Evolutionary conservation across 2,329 filamentous ascomycete genomes (phyloP), one percentile per base, ranked within the genome.

Genomic region (Paecilomyces sp.): DNA sequence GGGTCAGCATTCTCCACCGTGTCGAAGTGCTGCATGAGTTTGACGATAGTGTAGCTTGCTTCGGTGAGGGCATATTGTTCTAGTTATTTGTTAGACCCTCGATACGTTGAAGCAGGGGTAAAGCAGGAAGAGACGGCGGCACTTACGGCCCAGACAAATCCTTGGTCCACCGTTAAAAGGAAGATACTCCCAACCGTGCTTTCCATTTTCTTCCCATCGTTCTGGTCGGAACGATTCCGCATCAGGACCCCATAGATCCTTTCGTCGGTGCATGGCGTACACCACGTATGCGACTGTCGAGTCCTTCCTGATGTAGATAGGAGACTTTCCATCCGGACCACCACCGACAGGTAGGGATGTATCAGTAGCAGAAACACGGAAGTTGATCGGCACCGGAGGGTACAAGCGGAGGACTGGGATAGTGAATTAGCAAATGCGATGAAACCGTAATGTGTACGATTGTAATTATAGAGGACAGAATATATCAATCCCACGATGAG

Each of bases 191-290:
- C 74, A 77, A 15, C 71, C 68, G 28, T 67, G 68, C 50, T 69
- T 68, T 1, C 63, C 62, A 30, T 71, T 69, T 55, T 71, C 70
- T 31, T 78, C 77, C 81, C 80, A 83, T 52, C 81, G 74, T 68
- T 82, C 80, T 0, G 82, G 82, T 15, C 72, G 71, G 72, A 80
- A 83, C 13, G 70, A 70, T 1, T 75, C 65, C 1, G 79, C 75
- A 54, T 82, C 80, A 3, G 67, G 54, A 1, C 79, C 79, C 63
- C 74, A 82, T 57, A 76, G 67, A 54, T 82, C 79, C 3, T 68
- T 72, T 15, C 88, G 84, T 3, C 89, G 85, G 70, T 93, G 89
- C 89, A 94, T 89, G 5, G 84, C 76, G 56, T 90, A 82, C 0
- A 89, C 81, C 47, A 81, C 86, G 78, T 91, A 94, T 57, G 75